Evolutionary conservation across 176 grass and related monocot species (phyloP).

Genomic region (Guadua angustifolia): DNA sequence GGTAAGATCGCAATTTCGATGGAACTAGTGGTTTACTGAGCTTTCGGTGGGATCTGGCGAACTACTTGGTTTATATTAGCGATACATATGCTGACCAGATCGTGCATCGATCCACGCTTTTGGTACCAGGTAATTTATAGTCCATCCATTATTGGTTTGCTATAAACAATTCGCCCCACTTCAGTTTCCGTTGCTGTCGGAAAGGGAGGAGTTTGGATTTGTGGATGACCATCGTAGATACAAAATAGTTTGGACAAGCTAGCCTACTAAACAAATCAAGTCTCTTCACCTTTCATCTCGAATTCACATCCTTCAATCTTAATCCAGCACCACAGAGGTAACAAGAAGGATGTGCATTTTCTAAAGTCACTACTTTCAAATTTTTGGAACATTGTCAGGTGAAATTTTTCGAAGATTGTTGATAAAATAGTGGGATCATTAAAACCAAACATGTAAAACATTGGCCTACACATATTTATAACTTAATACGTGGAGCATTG

Average conservation of each 20-base stretch:
- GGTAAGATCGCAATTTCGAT: not conserved
- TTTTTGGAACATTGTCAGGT: no score
- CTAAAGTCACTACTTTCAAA: not conserved
- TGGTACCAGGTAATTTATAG: not conserved
- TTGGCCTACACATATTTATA: no score
- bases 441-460: no score
- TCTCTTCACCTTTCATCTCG: not conserved
- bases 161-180: not conserved
- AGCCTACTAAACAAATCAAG: not conserved
- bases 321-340: not conserved
- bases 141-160: not conserved
- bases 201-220: not conserved
- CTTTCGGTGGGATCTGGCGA: conserved; percentile 16
- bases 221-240: not conserved
- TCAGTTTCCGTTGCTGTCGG: not conserved
- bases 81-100: not conserved
- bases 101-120: not conserved
- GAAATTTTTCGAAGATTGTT: no score
- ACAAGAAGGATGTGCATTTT: not conserved
- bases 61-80: not conserved
- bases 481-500: no score
- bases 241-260: not conserved
- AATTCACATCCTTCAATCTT: no score
- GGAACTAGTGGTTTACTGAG: conserved; percentile 9
- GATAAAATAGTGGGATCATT: no score